Percentiles rank a stretch among this genome's conserved stretches.
Evolutionary conservation across 2,329 filamentous ascomycete species (phyloP).

Genomic region (Shiraia sp.): DNA sequence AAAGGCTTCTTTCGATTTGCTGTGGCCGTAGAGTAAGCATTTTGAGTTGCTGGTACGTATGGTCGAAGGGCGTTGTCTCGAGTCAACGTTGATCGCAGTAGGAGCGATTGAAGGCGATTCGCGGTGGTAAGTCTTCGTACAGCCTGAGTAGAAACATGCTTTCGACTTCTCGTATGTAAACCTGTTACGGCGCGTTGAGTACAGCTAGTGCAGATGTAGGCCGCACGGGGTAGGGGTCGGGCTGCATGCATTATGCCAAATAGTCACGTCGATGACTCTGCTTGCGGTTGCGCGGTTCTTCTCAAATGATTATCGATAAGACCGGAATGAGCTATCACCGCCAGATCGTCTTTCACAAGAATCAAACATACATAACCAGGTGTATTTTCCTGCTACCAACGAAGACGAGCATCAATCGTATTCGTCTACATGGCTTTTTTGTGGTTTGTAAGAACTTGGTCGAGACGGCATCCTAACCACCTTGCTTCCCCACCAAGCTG

Average conservation of each 20-base stretch:
- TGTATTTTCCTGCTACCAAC: too few species aligned
- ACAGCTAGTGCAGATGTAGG: constrained; percentile 35
- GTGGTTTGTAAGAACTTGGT: constrained; percentile 12
- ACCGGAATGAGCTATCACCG: too few species aligned
- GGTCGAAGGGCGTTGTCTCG: constrained; percentile 1
- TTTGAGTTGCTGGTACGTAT: constrained; percentile 1
- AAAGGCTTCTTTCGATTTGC: constrained; percentile 56
- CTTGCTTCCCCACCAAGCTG: not conserved
- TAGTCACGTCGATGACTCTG: constrained; percentile 7
- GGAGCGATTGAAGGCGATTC: constrained; percentile 7
- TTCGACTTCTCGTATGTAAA: not conserved
- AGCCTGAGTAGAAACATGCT: constrained; percentile 1
- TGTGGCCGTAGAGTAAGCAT: constrained; percentile 31
- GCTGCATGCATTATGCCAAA: constrained; percentile 28
- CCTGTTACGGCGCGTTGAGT: constrained; percentile 17
- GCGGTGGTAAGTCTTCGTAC: constrained; percentile 9
- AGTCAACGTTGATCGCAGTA: constrained; percentile 9
- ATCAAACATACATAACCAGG: too few species aligned
- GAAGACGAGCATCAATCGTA: too few species aligned
- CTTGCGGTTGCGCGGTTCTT: not conserved
- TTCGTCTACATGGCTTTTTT: not conserved
- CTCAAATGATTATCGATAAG: not conserved
- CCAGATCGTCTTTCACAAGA: too few species aligned
- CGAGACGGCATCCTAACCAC: constrained; percentile 6
- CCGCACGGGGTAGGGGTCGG: constrained; percentile 12